phyloP scores from a whole-genome alignment of 495 filamentous ascomycete genomes.

The Penicillium bialowiezense region DNA sequence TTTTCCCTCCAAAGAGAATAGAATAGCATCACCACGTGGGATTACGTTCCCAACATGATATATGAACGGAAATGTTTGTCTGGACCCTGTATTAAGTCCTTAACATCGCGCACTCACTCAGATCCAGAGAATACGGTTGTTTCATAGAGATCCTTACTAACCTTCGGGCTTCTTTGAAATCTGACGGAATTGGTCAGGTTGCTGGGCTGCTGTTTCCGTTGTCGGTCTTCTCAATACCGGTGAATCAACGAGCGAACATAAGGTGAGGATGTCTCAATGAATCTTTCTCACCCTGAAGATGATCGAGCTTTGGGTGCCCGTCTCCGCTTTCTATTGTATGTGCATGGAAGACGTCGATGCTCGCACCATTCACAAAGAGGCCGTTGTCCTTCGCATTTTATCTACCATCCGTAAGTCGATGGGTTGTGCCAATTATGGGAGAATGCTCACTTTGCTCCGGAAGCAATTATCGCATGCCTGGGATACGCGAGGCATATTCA shows the following conservation, averaged over 20 bases:
- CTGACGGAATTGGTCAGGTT: too few relatives aligned
- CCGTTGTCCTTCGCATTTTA: slow-evolving; percentile 4
- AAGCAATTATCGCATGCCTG: slow-evolving; percentile 5
- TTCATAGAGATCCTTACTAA: neutral
- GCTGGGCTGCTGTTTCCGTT: too few relatives aligned
- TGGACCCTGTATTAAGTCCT: too few relatives aligned
- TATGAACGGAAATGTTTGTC: too few relatives aligned
- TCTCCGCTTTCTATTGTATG: slow-evolving; percentile 3
- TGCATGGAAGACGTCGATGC: slow-evolving; percentile 1
- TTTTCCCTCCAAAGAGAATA: too few relatives aligned
- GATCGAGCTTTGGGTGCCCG: neutral
- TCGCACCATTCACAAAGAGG: slow-evolving; percentile 3
- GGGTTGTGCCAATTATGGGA: neutral
- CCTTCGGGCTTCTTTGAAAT: neutral
- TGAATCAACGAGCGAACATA: too few relatives aligned
- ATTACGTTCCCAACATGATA: too few relatives aligned
- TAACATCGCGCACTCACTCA: too few relatives aligned
- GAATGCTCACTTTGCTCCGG: neutral
- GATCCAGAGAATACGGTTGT: too few relatives aligned
- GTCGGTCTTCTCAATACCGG: too few relatives aligned
- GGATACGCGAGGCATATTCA: neutral
- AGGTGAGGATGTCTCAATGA: too few relatives aligned
- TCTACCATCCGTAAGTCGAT: neutral
- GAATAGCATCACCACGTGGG: too few relatives aligned
- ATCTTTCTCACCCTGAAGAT: neutral